Evolutionary conservation across 2,329 filamentous ascomycete genomes (phyloP).

Genomic region (Exophiala phaeomuriformis): DNA sequence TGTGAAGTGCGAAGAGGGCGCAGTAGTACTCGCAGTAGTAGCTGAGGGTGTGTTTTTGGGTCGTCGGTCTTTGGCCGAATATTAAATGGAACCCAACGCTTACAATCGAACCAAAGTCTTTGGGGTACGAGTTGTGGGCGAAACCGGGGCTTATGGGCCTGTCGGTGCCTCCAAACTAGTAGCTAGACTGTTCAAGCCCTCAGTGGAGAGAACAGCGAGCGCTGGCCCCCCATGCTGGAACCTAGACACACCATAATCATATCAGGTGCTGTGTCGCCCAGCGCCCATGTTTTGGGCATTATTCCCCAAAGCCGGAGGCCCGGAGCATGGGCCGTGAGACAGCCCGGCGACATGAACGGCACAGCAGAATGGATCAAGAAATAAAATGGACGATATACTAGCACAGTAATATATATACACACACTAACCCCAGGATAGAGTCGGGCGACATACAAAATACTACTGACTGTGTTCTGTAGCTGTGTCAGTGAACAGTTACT

Average conservation of each 20-base stretch:
- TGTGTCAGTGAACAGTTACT: neutral
- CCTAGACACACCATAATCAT: no score
- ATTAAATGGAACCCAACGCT: neutral
- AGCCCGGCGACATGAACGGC: no score
- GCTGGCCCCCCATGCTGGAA: neutral
- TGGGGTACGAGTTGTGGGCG: neutral
- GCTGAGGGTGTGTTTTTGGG: neutral
- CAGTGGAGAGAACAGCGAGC: conserved; percentile 9
- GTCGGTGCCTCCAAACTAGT: neutral
- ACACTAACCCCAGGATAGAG: neutral
- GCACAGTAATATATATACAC: neutral
- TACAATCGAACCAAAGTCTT: neutral
- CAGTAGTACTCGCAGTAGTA: no score
- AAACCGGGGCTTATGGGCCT: neutral
- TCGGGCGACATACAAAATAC: no score
- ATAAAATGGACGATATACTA: no score
- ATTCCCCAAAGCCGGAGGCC: neutral
- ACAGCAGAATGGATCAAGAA: neutral
- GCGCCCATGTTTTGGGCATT: neutral
- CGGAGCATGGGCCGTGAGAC: no score
- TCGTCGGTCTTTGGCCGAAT: neutral
- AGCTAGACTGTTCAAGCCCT: neutral
- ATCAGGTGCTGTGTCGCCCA: neutral
- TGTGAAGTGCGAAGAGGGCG: no score
- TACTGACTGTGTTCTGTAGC: no score